Evolutionary conservation across 768 basidiomycete species (phyloP).

Genomic region (Mrakia hoshinonis): DNA sequence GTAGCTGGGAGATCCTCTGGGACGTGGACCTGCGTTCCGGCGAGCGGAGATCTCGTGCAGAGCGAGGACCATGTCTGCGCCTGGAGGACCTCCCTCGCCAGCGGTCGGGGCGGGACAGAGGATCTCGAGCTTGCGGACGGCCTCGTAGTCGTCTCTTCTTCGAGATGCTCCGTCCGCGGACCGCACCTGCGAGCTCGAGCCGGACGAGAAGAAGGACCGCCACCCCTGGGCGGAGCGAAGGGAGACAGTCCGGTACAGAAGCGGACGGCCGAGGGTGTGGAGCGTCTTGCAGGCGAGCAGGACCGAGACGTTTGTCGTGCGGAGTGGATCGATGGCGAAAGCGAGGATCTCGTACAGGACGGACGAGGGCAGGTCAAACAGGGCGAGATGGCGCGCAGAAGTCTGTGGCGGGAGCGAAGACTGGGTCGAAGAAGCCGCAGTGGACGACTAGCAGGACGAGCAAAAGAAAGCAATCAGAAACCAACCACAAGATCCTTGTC

Average conservation of each 20-base stretch:
- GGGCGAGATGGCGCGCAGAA: not conserved
- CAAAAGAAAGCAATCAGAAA: no score
- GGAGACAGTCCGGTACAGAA: slow-evolving; percentile 7
- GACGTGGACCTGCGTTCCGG: no score
- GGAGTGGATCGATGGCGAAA: not conserved
- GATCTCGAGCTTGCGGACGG: not conserved
- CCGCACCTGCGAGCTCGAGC: not conserved
- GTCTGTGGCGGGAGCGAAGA: not conserved
- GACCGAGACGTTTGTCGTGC: not conserved
- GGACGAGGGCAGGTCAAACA: not conserved
- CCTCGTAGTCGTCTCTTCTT: not conserved
- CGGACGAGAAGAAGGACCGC: not conserved
- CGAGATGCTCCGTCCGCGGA: not conserved
- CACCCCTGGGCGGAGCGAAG: slow-evolving; percentile 10
- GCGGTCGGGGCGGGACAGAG: not conserved
- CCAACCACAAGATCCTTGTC: no score
- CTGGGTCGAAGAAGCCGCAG: not conserved
- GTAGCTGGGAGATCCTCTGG: no score
- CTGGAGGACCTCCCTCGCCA: no score
- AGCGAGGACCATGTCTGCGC: not conserved
- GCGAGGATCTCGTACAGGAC: not conserved
- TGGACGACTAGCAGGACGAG: not conserved
- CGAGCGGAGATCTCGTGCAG: not conserved
- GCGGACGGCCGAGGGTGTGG: not conserved
- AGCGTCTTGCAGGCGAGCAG: not conserved